Conservation (phyloP, 257 asterid species). For the Asclepias syriaca region DNA sequence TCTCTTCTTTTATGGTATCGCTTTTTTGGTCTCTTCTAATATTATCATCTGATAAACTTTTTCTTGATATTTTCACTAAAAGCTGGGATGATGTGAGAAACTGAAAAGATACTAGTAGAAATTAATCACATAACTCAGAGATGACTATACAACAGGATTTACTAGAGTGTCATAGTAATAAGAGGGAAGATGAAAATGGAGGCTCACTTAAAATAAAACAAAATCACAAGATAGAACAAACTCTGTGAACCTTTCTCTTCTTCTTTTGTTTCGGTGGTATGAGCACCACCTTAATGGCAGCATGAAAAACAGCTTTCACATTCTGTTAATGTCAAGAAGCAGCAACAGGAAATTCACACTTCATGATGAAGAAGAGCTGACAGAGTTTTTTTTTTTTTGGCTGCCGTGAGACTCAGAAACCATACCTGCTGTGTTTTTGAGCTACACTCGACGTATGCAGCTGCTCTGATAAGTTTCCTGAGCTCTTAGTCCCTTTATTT, state of each 20-base stretch:
- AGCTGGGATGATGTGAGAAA: neutral
- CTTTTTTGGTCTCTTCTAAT: no score
- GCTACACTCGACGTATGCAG: constrained; percentile 79
- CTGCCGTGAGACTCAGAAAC: neutral
- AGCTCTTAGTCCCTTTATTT: constrained; percentile 72
- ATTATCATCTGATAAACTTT: no score
- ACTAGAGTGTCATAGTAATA: neutral
- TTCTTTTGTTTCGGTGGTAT: constrained; percentile 73
- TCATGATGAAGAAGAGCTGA: neutral
- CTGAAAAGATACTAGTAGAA: neutral
- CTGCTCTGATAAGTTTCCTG: constrained; percentile 66
- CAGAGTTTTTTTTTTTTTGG: neutral
- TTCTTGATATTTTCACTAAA: no score
- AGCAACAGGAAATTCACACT: neutral
- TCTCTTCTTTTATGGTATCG: neutral
- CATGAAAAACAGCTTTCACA: constrained; percentile 65
- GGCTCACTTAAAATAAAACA: no score
- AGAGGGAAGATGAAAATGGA: neutral
- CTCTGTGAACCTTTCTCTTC: constrained; percentile 62
- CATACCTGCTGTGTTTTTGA: constrained; percentile 78
- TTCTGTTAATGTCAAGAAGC: constrained; percentile 31
- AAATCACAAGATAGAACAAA: constrained; percentile 47
- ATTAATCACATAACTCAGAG: neutral
- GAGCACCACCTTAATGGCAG: constrained; percentile 62
- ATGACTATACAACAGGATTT: neutral